Conservation (phyloP, 768 basidiomycete genomes). For the Leccinum olivaceopallidum region DNA sequence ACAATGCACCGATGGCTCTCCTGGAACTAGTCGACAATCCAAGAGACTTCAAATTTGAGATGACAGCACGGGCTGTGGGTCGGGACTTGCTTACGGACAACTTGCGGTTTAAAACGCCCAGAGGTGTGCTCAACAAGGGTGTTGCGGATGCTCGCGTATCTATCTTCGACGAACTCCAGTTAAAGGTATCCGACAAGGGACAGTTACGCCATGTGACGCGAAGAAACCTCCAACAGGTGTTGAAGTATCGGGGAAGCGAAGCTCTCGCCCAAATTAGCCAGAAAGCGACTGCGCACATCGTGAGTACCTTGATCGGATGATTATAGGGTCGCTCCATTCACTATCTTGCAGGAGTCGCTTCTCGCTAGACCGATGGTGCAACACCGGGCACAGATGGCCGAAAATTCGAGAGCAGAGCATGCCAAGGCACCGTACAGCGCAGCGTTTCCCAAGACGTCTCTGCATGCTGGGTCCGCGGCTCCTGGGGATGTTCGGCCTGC, state of each 20-base stretch:
- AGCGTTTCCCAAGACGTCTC: slow-evolving; percentile 24
- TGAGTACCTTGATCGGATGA: slow-evolving; percentile 39
- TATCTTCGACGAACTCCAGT: slow-evolving; percentile 48
- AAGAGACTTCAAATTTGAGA: slow-evolving; percentile 82
- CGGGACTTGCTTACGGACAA: slow-evolving; percentile 72
- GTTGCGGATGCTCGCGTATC: slow-evolving; percentile 45
- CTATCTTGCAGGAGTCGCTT: slow-evolving; percentile 54
- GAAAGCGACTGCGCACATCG: slow-evolving; percentile 67
- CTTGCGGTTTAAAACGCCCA: slow-evolving; percentile 45
- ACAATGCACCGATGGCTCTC: slow-evolving; percentile 91
- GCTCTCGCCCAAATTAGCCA: slow-evolving; percentile 49
- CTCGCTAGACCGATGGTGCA: slow-evolving; percentile 62
- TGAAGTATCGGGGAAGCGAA: slow-evolving; percentile 54
- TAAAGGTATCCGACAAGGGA: slow-evolving; percentile 39
- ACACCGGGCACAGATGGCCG: slow-evolving; percentile 42
- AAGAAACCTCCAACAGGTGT: slow-evolving; percentile 73
- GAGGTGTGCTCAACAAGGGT: slow-evolving; percentile 52
- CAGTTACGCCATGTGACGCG: slow-evolving; percentile 64
- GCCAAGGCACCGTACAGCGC: slow-evolving; percentile 23
- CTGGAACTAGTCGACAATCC: slow-evolving; percentile 96
- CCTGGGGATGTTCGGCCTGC: slow-evolving; percentile 60
- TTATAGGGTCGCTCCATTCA: slow-evolving; percentile 6
- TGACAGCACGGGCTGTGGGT: slow-evolving; percentile 85
- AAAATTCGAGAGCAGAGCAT: slow-evolving; percentile 34
- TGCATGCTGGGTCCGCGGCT: slow-evolving; percentile 54